Evolutionary conservation across 1,139 yeast genomes (phyloP), one percentile per base, ranked within the genome.

Genomic region (Pichia sp.): DNA sequence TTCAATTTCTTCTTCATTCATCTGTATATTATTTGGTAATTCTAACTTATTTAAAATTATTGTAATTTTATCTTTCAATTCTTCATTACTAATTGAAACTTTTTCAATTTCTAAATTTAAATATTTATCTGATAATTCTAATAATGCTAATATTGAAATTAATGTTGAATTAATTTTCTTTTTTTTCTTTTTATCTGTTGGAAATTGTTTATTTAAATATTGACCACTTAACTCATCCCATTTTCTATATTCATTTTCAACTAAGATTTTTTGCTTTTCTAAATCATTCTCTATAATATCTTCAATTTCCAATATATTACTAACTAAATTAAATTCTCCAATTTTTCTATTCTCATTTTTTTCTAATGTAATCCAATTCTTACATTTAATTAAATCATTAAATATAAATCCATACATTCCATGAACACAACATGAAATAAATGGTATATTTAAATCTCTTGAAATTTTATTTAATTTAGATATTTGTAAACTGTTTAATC

Each of bases 381-480:
- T 68, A 62, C 87, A 90, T 44, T 71, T 63, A 22, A 87, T 76
- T 49, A 92, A 70, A 62, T 94, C 98, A 4, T 81, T 80, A 57
- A 90, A 80, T 2, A 87, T 74, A 58, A 78, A 86, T 1, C 96
- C 97, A 61, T 76, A 87, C 61, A 89, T 67, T 0, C 98, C 98
- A 60, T 83, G 85, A 8, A 80, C 60, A 0, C 82, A 84, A 0
- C 87, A 67, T 4, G 77, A 73, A 60, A 86, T 87, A 35, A 92
- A 68, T 2, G 95, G 87, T 30, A 81, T 74, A 30, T 69, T 68
- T 27, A 72, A 66, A 2, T 58, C 47, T 53, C 97, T 73, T 3
- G 90, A 73, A 26, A 72, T 62, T 0, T 57, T 56, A 58, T 87
- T 86, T 32, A 83, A 55, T 20, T 57, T 50, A 8, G 66, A 46